A percentile compares a stretch with the other conserved stretches of the same genome.
phyloP scores from a whole-genome alignment of 768 basidiomycete genomes.

The Russula foetens region DNA sequence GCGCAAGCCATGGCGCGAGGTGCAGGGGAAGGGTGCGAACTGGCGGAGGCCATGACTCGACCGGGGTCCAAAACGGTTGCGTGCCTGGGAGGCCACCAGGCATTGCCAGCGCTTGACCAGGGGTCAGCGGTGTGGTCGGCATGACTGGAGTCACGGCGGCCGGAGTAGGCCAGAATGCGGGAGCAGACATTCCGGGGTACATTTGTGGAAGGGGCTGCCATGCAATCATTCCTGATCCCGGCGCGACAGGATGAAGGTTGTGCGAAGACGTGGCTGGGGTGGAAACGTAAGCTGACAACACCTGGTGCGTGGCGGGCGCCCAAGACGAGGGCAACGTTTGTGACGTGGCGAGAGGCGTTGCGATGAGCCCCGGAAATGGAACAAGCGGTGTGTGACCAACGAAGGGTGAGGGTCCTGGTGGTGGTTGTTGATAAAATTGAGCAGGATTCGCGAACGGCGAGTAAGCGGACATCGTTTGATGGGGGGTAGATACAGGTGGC shows the following conservation, averaged over 20 bases:
- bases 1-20: slow-evolving; percentile 16
- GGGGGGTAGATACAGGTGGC: background rate
- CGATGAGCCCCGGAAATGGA: slow-evolving; percentile 1
- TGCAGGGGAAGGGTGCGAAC: slow-evolving; percentile 12
- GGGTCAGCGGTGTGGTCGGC: slow-evolving; percentile 2
- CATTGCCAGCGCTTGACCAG: background rate
- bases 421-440: slow-evolving; percentile 4
- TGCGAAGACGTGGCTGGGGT: background rate
- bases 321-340: slow-evolving; percentile 4
- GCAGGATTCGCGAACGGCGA: background rate
- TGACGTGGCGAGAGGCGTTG: slow-evolving; percentile 10
- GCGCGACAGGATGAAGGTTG: background rate
- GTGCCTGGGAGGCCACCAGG: slow-evolving; percentile 3
- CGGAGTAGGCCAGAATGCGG: background rate
- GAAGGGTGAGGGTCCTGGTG: slow-evolving; percentile 1
- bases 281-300: background rate
- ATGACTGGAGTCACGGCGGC: background rate
- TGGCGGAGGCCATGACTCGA: slow-evolving; percentile 11
- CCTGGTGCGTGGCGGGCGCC: slow-evolving; percentile 6
- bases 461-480: background rate
- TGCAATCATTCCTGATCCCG: background rate
- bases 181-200: background rate
- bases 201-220: background rate
- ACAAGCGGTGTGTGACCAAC: slow-evolving; percentile 7
- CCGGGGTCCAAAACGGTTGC: slow-evolving; percentile 9